These are phyloP conservation scores for Termitomyces sp. DNA, from an alignment of 768 basidiomycete genomes.

Conservation along the genomic window DNA sequence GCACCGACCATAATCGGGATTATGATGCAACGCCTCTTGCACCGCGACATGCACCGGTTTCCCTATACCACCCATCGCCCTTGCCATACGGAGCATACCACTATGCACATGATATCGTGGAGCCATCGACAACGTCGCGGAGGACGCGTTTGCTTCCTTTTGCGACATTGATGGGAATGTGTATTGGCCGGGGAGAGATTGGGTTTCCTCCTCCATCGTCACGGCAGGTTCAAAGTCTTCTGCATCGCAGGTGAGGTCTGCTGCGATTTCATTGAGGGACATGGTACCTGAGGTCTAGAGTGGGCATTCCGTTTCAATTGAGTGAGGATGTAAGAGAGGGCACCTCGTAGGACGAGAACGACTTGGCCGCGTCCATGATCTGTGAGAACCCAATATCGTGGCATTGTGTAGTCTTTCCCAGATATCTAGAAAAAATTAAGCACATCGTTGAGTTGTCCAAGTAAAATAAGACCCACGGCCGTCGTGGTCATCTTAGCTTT, in stretches of 20 bases:
- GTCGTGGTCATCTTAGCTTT: constrained; percentile 44
- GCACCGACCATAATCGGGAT: constrained; percentile 65
- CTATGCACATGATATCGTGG: constrained; percentile 62
- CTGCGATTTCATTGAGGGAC: constrained; percentile 83
- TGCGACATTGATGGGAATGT: constrained; percentile 26
- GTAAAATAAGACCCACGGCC: constrained; percentile 28
- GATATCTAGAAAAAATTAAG: constrained; percentile 28
- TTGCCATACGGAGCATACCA: constrained; percentile 77
- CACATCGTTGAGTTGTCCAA: neutral
- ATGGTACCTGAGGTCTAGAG: constrained; percentile 52
- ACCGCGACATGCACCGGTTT: constrained; percentile 77
- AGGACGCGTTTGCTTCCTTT: constrained; percentile 12
- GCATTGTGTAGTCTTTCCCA: constrained; percentile 66
- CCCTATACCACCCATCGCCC: constrained; percentile 69
- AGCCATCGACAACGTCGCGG: constrained; percentile 20
- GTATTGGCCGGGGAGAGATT: constrained; percentile 29
- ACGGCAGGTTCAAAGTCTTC: constrained; percentile 56
- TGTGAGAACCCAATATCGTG: constrained; percentile 81
- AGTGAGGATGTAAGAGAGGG: constrained; percentile 1
- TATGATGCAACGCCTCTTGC: constrained; percentile 57
- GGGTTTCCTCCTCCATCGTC: constrained; percentile 28
- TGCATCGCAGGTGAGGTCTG: constrained; percentile 78
- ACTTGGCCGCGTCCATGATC: constrained; percentile 72
- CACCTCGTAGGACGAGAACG: constrained; percentile 68
- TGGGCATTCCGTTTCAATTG: neutral